These are phyloP conservation scores for Colletotrichum lupini DNA, from an alignment of 2,329 filamentous ascomycete genomes.

Conservation along the genomic window DNA sequence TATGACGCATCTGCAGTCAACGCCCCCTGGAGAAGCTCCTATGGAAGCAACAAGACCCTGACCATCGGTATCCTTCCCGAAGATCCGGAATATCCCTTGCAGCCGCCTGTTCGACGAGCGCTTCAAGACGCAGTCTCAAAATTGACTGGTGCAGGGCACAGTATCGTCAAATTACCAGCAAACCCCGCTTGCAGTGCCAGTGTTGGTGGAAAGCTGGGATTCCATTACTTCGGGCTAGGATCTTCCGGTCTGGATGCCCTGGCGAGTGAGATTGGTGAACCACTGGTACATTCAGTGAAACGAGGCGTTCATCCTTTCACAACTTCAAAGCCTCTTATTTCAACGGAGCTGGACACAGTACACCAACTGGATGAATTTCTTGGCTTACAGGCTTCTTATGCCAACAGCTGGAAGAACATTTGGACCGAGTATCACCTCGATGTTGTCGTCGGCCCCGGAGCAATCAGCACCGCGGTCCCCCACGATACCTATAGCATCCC, in stretches of 20 bases:
- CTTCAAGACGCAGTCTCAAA: slow-evolving; percentile 51
- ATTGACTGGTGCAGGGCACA: slow-evolving; percentile 57
- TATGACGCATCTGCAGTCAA: slow-evolving; percentile 54
- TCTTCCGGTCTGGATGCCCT: slow-evolving; percentile 46
- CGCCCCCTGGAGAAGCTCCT: slow-evolving; percentile 56
- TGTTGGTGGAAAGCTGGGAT: slow-evolving; percentile 45
- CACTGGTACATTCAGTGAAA: slow-evolving; percentile 52
- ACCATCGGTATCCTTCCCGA: slow-evolving; percentile 61
- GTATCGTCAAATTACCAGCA: slow-evolving; percentile 48
- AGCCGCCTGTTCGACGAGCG: slow-evolving; percentile 60
- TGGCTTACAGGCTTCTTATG: slow-evolving; percentile 43
- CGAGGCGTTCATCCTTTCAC: slow-evolving; percentile 37
- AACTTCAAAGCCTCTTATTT: slow-evolving; percentile 42
- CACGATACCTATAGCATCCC: slow-evolving; percentile 62
- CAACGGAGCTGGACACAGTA: slow-evolving; percentile 42
- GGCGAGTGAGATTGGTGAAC: slow-evolving; percentile 50
- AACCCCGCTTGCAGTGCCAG: slow-evolving; percentile 45
- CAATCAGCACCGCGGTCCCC: slow-evolving; percentile 60
- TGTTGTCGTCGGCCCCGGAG: slow-evolving; percentile 59
- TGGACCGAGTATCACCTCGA: slow-evolving; percentile 58
- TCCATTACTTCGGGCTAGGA: slow-evolving; percentile 52
- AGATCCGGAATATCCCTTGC: slow-evolving; percentile 58
- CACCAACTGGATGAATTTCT: slow-evolving; percentile 56
- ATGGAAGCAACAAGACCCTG: slow-evolving; percentile 42
- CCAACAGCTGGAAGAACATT: slow-evolving; percentile 52